Conservation (phyloP, 352 stramenopile species). For the Phytophthora sansomeana region DNA sequence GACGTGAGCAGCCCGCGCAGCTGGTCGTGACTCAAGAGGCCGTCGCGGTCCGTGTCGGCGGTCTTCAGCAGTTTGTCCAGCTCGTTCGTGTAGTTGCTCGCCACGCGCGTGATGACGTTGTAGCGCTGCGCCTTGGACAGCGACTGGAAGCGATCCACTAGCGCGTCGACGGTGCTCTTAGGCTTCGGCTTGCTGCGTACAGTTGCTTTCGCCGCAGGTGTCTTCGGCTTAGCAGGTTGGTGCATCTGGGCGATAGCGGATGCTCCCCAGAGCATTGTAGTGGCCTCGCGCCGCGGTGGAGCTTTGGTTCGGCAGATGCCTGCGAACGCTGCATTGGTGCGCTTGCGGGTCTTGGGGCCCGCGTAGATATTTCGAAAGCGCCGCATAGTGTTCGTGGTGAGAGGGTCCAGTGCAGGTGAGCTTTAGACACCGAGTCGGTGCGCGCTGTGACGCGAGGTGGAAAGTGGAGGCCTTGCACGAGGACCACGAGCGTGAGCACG, state of each 20-base stretch:
- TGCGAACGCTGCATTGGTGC: conserved; percentile 26
- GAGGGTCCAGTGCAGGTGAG: conserved; percentile 3
- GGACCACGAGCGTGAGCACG: neutral
- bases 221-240: conserved; percentile 28
- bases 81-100: conserved; percentile 63
- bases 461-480: conserved; percentile 8
- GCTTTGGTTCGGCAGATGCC: conserved; percentile 27
- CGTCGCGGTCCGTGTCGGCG: conserved; percentile 76
- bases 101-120: conserved; percentile 57
- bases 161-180: conserved; percentile 37
- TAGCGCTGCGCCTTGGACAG: conserved; percentile 67
- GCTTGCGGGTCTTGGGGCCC: conserved; percentile 35
- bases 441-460: conserved; percentile 6
- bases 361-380: conserved; percentile 35
- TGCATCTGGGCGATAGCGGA: conserved; percentile 20
- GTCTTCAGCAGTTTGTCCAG: conserved; percentile 74
- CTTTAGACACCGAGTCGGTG: neutral
- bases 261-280: conserved; percentile 27
- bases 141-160: conserved; percentile 70
- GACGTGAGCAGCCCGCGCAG: conserved; percentile 71
- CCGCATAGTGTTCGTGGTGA: conserved; percentile 23
- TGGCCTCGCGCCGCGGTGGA: conserved; percentile 23
- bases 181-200: conserved; percentile 35
- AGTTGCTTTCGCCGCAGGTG: conserved; percentile 9
- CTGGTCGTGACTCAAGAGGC: conserved; percentile 69